Evolutionary conservation across 2,329 filamentous ascomycete genomes (phyloP), one percentile per base, ranked within the genome.

Genomic region (Trichophyton mentagrophytes): DNA sequence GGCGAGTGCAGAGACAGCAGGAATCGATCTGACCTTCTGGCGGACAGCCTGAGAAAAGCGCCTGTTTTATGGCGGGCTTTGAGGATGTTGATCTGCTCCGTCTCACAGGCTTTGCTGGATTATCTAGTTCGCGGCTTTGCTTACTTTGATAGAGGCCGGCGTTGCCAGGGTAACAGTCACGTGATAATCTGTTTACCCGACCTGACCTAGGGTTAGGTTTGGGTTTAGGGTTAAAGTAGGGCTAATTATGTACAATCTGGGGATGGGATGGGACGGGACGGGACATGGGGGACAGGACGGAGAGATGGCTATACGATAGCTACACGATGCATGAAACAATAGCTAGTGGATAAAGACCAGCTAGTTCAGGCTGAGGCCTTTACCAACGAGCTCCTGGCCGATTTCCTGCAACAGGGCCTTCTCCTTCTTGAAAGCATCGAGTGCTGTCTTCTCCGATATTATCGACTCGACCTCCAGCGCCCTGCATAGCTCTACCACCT

Each of bases 401-500:
- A 81, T 71, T 64, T 80, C 78, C 53, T 74, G 72, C 15, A 90
- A 69, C 51, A 90, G 71, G 58, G 77, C 74, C 49, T 55, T 55
- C 71, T 87, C 80, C 11, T 79, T 74, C 1, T 80, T 78, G 65
- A 88, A 85, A 1, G 70, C 67, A 60, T 78, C 76, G 62, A 79
- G 78, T 73, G 86, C 63, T 17, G 61, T 61, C 64, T 74, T 89
- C 1, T 69, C 76, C 40, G 78, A 61, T 0, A 95, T 78, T 0
- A 82, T 85, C 2, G 82, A 82, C 36, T 80, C 78, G 0, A 90
- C 88, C 70, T 91, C 90, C 79, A 96, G 82, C 0, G 85, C 86
- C 61, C 82, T 82, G 65, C 90, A 80, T n/a, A 96, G 74, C 70
- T 95, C 90, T 9, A 85, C 78, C n/a, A 96, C 71, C 65, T 91